These are phyloP conservation scores for Dinochytrium kinnereticum DNA, from an alignment of 371 early-diverging fungal genomes.

Conservation along the genomic window DNA sequence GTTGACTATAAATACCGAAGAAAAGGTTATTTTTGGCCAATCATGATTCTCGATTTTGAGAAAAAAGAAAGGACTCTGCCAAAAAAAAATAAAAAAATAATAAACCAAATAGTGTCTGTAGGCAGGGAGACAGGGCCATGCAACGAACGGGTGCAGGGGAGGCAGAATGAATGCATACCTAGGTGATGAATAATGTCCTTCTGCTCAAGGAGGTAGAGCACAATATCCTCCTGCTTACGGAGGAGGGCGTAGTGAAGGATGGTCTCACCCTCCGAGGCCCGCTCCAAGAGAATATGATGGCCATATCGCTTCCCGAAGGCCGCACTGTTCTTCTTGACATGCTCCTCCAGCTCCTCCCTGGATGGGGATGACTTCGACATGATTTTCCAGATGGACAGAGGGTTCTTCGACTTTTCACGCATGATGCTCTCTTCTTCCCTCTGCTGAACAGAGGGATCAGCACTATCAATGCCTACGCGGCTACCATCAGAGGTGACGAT, in stretches of 20 bases:
- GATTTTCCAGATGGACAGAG: slow-evolving; percentile 8
- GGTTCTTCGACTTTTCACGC: not conserved
- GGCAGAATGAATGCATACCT: not conserved
- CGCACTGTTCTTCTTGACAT: not conserved
- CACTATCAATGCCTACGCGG: not conserved
- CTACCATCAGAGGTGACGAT: not conserved
- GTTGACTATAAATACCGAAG: slow-evolving; percentile 21
- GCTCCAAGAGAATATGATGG: slow-evolving; percentile 23
- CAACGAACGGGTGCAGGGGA: too few species aligned
- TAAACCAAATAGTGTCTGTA: not conserved
- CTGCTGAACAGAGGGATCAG: not conserved
- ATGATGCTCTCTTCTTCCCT: not conserved
- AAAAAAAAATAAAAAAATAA: not conserved
- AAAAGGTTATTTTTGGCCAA: too few species aligned
- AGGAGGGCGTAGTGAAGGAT: slow-evolving; percentile 30
- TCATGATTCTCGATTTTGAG: too few species aligned
- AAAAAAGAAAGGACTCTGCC: too few species aligned
- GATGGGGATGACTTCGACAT: not conserved
- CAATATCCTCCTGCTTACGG: not conserved
- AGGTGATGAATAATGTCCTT: not conserved
- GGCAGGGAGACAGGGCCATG: not conserved
- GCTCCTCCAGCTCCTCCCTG: not conserved
- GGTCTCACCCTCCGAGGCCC: slow-evolving; percentile 30
- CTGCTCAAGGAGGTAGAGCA: slow-evolving; percentile 18
- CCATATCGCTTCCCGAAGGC: not conserved